A percentile compares a stretch with the other conserved stretches of the same genome.
phyloP scores from a whole-genome alignment of 2,329 filamentous ascomycete genomes.

The Talaromyces sp. region DNA sequence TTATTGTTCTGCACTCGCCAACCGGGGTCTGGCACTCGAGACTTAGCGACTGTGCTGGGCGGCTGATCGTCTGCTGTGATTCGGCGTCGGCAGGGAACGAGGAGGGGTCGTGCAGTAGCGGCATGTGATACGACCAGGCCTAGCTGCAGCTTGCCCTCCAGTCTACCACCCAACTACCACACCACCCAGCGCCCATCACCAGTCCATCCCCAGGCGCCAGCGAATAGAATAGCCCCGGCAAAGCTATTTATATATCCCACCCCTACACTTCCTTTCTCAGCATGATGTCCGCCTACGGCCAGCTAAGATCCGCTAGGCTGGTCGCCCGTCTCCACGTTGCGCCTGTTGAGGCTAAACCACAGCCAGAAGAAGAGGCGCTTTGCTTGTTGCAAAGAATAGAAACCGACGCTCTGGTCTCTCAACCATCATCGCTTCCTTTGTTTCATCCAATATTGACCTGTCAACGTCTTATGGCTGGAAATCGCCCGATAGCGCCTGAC shows the following conservation, averaged over 20 bases:
- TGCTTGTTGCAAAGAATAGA: constrained; percentile 26
- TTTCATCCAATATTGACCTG: constrained; percentile 16
- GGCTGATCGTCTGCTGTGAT: background rate
- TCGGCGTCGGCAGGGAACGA: background rate
- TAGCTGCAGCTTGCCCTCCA: background rate
- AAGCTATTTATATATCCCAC: background rate
- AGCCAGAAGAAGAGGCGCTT: background rate
- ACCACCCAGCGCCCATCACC: background rate
- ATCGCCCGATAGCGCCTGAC: background rate
- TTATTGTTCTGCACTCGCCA: background rate
- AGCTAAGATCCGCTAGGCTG: background rate
- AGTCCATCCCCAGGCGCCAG: background rate
- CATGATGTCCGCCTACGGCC: background rate
- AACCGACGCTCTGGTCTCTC: constrained; percentile 11
- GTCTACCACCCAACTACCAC: background rate
- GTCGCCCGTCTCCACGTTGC: background rate
- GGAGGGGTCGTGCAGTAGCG: constrained; percentile 2
- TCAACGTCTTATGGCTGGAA: constrained; percentile 1
- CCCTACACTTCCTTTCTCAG: background rate
- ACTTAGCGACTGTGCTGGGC: background rate
- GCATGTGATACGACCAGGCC: background rate
- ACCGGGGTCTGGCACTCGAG: background rate
- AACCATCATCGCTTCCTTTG: constrained; percentile 12
- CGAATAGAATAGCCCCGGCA: background rate
- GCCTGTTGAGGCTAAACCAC: background rate